Percentiles rank a stretch among this genome's conserved stretches.
Conservation (phyloP, 495 filamentous ascomycete species). For the Opeltia flavorubescens region DNA sequence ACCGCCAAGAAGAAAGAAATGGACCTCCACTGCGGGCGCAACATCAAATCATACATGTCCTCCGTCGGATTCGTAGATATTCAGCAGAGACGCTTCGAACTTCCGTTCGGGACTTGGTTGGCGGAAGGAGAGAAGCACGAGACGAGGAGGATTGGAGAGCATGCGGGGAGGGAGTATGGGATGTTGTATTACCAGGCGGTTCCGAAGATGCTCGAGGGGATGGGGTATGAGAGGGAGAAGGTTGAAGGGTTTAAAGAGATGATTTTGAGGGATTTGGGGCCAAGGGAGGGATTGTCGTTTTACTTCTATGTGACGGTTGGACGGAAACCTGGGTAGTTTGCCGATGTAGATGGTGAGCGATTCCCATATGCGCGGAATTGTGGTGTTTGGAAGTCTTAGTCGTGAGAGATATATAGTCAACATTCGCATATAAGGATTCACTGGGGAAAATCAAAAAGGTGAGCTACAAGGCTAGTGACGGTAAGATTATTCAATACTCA, state of each 20-base stretch:
- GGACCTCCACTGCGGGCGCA: constrained; percentile 2
- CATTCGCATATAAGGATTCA: no score
- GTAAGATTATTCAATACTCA: no score
- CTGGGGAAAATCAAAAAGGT: no score
- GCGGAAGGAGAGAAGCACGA: background rate
- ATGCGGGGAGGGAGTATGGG: background rate
- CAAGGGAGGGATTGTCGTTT: background rate
- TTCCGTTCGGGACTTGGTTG: background rate
- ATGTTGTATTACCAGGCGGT: background rate
- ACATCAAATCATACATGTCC: constrained; percentile 8
- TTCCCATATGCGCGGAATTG: no score
- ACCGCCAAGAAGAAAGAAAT: background rate
- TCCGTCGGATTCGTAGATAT: constrained; percentile 24
- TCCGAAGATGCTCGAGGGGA: background rate
- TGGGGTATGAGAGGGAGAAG: background rate
- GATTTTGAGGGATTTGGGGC: background rate
- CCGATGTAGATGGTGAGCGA: no score
- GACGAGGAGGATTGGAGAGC: background rate
- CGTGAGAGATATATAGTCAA: no score
- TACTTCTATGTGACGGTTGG: background rate
- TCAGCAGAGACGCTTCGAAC: background rate
- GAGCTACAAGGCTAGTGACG: no score
- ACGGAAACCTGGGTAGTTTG: background rate
- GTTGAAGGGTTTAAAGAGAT: background rate
- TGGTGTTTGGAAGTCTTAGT: no score